Percentiles rank a stretch among this genome's conserved stretches.
phyloP scores from a whole-genome alignment of 768 basidiomycete species.

The Tremella yokohamensis region DNA sequence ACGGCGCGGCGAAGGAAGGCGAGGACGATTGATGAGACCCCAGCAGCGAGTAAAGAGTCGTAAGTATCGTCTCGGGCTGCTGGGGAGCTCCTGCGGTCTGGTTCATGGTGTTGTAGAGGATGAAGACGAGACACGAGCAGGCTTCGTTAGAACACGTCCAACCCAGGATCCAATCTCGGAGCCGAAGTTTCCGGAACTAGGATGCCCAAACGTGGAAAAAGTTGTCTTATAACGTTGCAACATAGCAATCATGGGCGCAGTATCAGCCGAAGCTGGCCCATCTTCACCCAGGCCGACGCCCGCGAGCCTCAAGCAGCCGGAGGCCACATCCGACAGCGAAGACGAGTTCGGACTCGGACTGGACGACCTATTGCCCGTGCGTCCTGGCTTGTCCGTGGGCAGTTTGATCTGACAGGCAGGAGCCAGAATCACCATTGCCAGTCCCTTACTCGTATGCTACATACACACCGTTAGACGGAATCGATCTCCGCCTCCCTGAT shows the following conservation, averaged over 20 bases:
- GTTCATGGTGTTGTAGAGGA: background rate
- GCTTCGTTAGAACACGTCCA: background rate
- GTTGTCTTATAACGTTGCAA: background rate
- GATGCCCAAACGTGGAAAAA: background rate
- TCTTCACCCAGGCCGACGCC: background rate
- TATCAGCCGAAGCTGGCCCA: background rate
- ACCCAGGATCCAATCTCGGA: background rate
- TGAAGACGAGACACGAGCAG: background rate
- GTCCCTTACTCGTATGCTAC: slow-evolving; percentile 43
- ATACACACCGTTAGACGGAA: slow-evolving; percentile 24
- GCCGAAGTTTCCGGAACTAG: background rate
- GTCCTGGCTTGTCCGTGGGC: slow-evolving; percentile 7
- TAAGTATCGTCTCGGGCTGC: background rate
- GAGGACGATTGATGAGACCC: background rate
- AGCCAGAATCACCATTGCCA: slow-evolving; percentile 43
- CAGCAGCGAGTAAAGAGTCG: background rate
- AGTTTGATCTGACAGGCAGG: slow-evolving; percentile 17
- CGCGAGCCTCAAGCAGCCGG: background rate
- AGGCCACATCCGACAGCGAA: slow-evolving; percentile 1
- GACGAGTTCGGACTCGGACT: slow-evolving; percentile 38
- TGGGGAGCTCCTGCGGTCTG: background rate
- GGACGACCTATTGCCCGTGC: slow-evolving; percentile 39
- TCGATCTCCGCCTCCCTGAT: slow-evolving; percentile 16
- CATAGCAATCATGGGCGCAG: background rate
- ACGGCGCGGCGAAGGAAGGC: slow-evolving; percentile 13